These are phyloP conservation scores for Ceriops decandra DNA, from an alignment of 345 rosid species.

Conservation along the genomic window DNA sequence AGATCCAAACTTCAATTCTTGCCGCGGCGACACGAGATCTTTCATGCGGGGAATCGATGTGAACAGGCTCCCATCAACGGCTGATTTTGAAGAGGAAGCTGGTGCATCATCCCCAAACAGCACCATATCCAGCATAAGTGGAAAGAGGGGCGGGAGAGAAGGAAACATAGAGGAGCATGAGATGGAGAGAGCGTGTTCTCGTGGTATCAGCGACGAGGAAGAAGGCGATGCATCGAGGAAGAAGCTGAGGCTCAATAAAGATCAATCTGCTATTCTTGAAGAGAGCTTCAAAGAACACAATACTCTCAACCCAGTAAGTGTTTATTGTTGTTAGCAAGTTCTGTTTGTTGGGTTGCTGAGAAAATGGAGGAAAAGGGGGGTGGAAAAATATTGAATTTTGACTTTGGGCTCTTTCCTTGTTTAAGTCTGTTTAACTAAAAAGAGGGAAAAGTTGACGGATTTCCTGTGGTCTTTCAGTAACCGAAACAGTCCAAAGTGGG, in stretches of 20 bases:
- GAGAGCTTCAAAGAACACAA: slow-evolving; percentile 89
- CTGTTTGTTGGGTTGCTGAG: slow-evolving; percentile 16
- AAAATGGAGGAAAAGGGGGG: slow-evolving; percentile 7
- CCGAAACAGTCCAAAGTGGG: slow-evolving; percentile 4
- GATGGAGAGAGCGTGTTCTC: slow-evolving; percentile 59
- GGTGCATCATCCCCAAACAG: slow-evolving; percentile 94
- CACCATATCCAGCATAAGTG: slow-evolving; percentile 82
- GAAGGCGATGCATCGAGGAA: slow-evolving; percentile 87
- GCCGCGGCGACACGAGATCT: slow-evolving; percentile 47
- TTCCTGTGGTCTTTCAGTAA: slow-evolving; percentile 13
- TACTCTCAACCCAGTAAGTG: slow-evolving; percentile 92
- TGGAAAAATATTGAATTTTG: background rate
- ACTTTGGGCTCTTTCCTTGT: background rate
- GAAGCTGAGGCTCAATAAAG: slow-evolving; percentile 89
- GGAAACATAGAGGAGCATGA: slow-evolving; percentile 59
- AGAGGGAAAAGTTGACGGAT: background rate
- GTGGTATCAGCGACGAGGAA: slow-evolving; percentile 86
- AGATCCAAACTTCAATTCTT: slow-evolving; percentile 61
- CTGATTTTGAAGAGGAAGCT: slow-evolving; percentile 75
- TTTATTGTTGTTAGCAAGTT: background rate
- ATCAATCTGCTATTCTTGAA: slow-evolving; percentile 90
- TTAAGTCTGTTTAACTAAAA: background rate
- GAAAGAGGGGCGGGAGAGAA: slow-evolving; percentile 89
- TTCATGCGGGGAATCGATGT: slow-evolving; percentile 82
- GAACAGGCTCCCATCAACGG: slow-evolving; percentile 65